Evolutionary conservation across 306 rosid species (phyloP).

Genomic region (Senna siamea): DNA sequence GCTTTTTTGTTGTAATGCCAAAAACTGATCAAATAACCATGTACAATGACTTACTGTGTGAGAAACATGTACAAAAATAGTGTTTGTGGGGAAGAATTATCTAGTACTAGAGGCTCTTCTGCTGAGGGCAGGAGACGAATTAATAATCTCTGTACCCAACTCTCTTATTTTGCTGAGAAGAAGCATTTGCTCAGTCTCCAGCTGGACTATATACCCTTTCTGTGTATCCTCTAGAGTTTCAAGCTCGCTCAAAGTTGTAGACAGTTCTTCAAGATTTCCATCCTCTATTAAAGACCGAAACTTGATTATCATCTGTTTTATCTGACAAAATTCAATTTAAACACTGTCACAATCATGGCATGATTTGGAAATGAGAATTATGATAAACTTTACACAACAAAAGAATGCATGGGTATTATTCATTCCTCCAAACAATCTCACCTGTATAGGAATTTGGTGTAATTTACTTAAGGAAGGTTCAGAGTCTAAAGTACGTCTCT

Average conservation of each 20-base stretch:
- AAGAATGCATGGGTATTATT: neutral
- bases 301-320: conserved; percentile 58
- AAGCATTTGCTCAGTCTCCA: conserved; percentile 76
- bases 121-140: conserved; percentile 46
- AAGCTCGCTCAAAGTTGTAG: conserved; percentile 54
- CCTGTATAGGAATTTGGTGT: conserved; percentile 67
- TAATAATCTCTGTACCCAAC: conserved; percentile 59
- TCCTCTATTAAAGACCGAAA: conserved; percentile 52
- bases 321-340: conserved; percentile 46
- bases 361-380: conserved; percentile 15
- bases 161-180: conserved; percentile 70
- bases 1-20: neutral
- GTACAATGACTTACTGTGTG: conserved; percentile 20
- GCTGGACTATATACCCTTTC: conserved; percentile 63
- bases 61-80: conserved; percentile 23
- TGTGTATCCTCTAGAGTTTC: conserved; percentile 64
- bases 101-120: conserved; percentile 35
- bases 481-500: conserved; percentile 49
- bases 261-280: conserved; percentile 55
- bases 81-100: neutral
- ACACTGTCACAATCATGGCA: neutral
- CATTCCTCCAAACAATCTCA: conserved; percentile 36
- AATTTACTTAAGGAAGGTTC: conserved; percentile 57
- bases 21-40: conserved; percentile 22
- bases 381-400: neutral